These are phyloP conservation scores for Parafenestella ontariensis DNA, from an alignment of 2,329 filamentous ascomycete genomes.

Conservation along the genomic window DNA sequence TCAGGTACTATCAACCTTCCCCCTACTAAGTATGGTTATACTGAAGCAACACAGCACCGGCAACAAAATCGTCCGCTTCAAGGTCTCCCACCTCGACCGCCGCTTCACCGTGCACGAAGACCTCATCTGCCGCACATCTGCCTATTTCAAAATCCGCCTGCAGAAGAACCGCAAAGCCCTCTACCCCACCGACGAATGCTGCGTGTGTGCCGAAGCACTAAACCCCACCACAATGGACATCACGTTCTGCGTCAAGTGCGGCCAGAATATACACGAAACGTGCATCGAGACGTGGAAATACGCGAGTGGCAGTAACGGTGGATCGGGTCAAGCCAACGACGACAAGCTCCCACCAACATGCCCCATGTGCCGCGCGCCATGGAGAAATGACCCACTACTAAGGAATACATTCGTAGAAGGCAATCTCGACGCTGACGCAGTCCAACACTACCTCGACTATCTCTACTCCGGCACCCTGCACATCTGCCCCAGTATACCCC, in stretches of 20 bases:
- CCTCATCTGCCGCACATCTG: constrained; percentile 23
- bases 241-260: constrained; percentile 25
- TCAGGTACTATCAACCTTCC: background rate
- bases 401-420: background rate
- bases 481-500: background rate
- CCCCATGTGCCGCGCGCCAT: constrained; percentile 23
- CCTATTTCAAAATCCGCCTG: constrained; percentile 17
- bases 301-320: too few relatives aligned
- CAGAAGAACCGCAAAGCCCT: constrained; percentile 21
- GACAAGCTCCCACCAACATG: constrained; percentile 3
- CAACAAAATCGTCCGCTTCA: constrained; percentile 12
- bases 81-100: constrained; percentile 4
- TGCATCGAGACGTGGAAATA: constrained; percentile 18
- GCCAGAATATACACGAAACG: constrained; percentile 23
- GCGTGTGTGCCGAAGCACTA: constrained; percentile 22
- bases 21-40: too few relatives aligned
- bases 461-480: constrained; percentile 9
- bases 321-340: background rate
- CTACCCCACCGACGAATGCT: constrained; percentile 15
- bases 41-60: constrained; percentile 3
- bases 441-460: constrained; percentile 25
- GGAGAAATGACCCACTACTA: constrained; percentile 3
- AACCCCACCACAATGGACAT: constrained; percentile 9
- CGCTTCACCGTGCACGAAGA: constrained; percentile 30
- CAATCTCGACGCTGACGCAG: background rate